phyloP scores from a whole-genome alignment of 2,329 filamentous ascomycete genomes.

The Cercospora brassicicola region DNA sequence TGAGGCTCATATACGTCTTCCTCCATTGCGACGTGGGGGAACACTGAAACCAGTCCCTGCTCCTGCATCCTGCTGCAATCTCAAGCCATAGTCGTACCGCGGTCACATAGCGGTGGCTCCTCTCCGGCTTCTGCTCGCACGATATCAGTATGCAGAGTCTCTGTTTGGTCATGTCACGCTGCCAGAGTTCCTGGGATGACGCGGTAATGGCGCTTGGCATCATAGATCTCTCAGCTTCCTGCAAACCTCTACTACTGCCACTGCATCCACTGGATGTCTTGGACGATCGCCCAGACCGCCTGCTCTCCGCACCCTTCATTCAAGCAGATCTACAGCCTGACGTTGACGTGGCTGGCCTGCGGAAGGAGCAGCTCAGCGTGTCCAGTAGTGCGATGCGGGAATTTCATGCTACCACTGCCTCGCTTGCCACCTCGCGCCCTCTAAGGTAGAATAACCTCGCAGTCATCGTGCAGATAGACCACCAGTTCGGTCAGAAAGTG shows the following conservation, averaged over 20 bases:
- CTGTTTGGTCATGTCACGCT: conserved; percentile 27
- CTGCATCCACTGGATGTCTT: conserved; percentile 28
- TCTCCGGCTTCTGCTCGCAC: conserved; percentile 30
- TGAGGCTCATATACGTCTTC: conserved; percentile 33
- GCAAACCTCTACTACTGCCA: conserved; percentile 28
- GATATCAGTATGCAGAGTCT: conserved; percentile 28
- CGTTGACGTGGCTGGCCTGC: conserved; percentile 33
- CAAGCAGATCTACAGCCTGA: conserved; percentile 30
- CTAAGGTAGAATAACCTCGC: conserved; percentile 30
- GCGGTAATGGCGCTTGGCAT: conserved; percentile 29
- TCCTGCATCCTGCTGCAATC: conserved; percentile 26
- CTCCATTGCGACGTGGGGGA: conserved; percentile 30
- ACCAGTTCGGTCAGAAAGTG: not conserved
- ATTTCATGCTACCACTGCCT: conserved; percentile 29
- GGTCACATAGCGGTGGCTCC: conserved; percentile 27
- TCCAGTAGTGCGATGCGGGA: conserved; percentile 26
- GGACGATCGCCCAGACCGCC: conserved; percentile 30
- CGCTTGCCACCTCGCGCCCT: conserved; percentile 32
- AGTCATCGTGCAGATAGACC: conserved; percentile 29
- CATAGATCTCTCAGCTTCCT: conserved; percentile 27
- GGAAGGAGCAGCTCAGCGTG: conserved; percentile 22
- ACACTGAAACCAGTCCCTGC: conserved; percentile 30
- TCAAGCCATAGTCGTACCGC: conserved; percentile 29
- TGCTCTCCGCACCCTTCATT: conserved; percentile 34
- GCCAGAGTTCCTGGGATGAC: conserved; percentile 27